Evolutionary conservation across 768 basidiomycete species (phyloP).

Genomic region (Lentinus brumalis): DNA sequence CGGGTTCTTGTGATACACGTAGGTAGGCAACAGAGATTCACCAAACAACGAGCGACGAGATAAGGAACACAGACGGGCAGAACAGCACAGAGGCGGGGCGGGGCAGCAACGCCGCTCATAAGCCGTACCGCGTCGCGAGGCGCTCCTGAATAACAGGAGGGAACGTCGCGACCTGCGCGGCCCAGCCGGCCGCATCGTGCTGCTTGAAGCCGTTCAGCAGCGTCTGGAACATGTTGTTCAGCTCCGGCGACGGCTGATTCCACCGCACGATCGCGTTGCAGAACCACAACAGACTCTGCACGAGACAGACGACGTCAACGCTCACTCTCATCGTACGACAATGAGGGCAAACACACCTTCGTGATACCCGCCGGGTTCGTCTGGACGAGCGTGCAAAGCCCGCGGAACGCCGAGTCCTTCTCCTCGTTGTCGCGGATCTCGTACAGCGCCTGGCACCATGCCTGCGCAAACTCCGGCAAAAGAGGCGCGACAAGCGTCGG

Average conservation of each 20-base stretch:
- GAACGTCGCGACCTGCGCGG: conserved; percentile 77
- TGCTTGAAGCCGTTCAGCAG: conserved; percentile 89
- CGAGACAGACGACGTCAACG: conserved; percentile 19
- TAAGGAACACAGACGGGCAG: not conserved
- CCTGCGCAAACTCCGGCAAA: conserved; percentile 86
- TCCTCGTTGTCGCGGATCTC: conserved; percentile 99
- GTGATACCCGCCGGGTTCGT: conserved; percentile 92
- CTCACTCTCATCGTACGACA: not conserved
- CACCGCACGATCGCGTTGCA: conserved; percentile 97
- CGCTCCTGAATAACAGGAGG: conserved; percentile 89
- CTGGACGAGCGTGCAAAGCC: conserved; percentile 94
- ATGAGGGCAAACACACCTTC: conserved; percentile 56
- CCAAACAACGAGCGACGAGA: not conserved
- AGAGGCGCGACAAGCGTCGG: conserved; percentile 87
- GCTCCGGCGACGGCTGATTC: conserved; percentile 88
- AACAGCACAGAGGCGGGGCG: not conserved
- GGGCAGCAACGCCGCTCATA: conserved; percentile 33
- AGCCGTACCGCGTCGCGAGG: conserved; percentile 83
- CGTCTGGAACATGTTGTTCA: conserved; percentile 93
- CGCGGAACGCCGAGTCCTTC: conserved; percentile 98
- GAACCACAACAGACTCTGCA: conserved; percentile 92
- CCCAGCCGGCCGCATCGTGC: conserved; percentile 86
- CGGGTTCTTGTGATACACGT: conserved; percentile 18
- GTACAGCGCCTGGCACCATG: conserved; percentile 96
- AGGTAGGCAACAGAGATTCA: not conserved